A percentile compares a stretch with the other conserved stretches of the same genome.
Conservation (phyloP, 345 rosid genomes). For the Nephelium lappaceum region DNA sequence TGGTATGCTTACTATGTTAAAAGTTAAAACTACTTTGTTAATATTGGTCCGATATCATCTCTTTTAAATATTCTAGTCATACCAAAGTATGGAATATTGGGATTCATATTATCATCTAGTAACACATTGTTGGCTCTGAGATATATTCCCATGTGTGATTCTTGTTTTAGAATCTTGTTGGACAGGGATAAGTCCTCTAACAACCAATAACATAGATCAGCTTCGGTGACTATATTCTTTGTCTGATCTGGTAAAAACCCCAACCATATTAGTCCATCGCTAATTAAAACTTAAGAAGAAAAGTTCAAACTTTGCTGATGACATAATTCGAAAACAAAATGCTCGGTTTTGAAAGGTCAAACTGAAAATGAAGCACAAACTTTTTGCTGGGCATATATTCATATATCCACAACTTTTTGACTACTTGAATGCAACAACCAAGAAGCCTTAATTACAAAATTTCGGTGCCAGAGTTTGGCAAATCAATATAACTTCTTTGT, state of each 20-base stretch:
- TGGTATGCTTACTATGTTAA: too few species aligned
- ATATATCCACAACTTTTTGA: slow-evolving; percentile 34
- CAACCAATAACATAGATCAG: slow-evolving; percentile 37
- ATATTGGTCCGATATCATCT: too few species aligned
- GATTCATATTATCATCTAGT: slow-evolving; percentile 31
- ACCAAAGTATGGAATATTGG: slow-evolving; percentile 37
- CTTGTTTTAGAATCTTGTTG: slow-evolving; percentile 53
- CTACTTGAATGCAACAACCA: slow-evolving; percentile 35
- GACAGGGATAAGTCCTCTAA: slow-evolving; percentile 46
- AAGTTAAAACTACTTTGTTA: too few species aligned
- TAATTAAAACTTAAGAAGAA: background rate
- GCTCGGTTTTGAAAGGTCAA: background rate
- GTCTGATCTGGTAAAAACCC: slow-evolving; percentile 32
- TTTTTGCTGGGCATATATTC: slow-evolving; percentile 38
- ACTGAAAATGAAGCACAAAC: slow-evolving; percentile 35
- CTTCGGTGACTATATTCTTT: slow-evolving; percentile 29
- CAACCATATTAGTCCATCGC: slow-evolving; percentile 27
- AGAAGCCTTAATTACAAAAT: slow-evolving; percentile 40
- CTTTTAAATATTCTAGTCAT: slow-evolving; percentile 5
- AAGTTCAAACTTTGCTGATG: background rate
- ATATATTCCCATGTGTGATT: slow-evolving; percentile 50
- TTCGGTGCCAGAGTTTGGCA: slow-evolving; percentile 38
- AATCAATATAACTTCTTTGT: slow-evolving; percentile 30
- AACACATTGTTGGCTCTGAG: slow-evolving; percentile 36
- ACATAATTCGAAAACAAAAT: too few species aligned